Evolutionary conservation across 345 rosid species (phyloP).

Genomic region (Toxicodendron radicans): DNA sequence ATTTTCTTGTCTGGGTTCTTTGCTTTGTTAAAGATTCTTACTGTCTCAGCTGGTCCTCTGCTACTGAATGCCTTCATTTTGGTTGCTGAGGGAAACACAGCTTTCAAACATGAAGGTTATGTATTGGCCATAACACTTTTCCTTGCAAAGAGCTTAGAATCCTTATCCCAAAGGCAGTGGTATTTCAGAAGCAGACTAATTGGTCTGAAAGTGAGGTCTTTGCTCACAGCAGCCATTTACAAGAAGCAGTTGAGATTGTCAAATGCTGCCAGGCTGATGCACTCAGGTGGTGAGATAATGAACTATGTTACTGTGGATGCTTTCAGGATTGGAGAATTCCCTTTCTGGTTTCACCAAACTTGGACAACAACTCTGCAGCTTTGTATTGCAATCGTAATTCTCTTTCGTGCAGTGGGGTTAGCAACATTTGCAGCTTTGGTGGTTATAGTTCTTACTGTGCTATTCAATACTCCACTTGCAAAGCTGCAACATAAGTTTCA

Average conservation of each 20-base stretch:
- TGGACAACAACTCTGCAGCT: conserved; percentile 39
- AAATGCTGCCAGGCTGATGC: conserved; percentile 19
- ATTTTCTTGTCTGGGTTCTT: conserved; percentile 20
- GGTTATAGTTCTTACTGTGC: conserved; percentile 23
- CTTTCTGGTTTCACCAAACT: conserved; percentile 35
- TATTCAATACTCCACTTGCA: conserved; percentile 34
- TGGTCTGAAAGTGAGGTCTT: conserved; percentile 36
- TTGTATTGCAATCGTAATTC: conserved; percentile 25
- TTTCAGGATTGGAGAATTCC: conserved; percentile 40
- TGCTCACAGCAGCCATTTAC: conserved; percentile 31
- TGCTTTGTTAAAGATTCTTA: conserved; percentile 29
- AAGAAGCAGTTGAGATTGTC: conserved; percentile 38
- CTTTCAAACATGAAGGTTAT: conserved; percentile 29
- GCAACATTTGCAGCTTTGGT: conserved; percentile 34
- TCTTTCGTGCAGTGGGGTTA: conserved; percentile 29
- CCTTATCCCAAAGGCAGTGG: conserved; percentile 43
- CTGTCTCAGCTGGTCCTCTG: conserved; percentile 28
- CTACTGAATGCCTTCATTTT: conserved; percentile 35
- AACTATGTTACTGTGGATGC: conserved; percentile 41
- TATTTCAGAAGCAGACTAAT: conserved; percentile 28
- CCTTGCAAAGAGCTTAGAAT: conserved; percentile 30
- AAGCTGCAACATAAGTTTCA: conserved; percentile 32
- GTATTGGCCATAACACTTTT: conserved; percentile 26
- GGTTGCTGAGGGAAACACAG: conserved; percentile 13
- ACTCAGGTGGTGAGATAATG: conserved; percentile 38